These are phyloP conservation scores for Pseudogymnoascus sp. DNA, from an alignment of 2,329 filamentous ascomycete genomes.

Conservation along the genomic window DNA sequence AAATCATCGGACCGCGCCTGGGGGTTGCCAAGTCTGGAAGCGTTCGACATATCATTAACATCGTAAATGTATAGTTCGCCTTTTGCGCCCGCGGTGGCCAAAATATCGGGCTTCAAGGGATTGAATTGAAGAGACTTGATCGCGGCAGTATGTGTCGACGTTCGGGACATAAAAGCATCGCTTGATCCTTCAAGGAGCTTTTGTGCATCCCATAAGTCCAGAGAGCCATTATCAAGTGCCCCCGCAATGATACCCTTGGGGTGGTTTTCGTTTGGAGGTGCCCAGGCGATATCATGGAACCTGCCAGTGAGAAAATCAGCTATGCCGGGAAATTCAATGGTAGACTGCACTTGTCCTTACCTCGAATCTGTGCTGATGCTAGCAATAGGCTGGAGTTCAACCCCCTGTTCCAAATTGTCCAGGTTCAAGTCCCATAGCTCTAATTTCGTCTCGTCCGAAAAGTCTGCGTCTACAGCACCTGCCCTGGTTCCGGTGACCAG, in stretches of 20 bases:
- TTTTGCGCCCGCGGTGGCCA: conserved; percentile 88
- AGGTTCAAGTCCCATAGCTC: conserved; percentile 93
- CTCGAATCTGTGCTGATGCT: conserved; percentile 83
- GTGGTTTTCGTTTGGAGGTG: conserved; percentile 67
- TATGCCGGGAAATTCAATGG: neutral
- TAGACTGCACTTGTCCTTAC: conserved; percentile 38
- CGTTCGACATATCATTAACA: conserved; percentile 77
- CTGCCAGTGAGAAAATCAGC: conserved; percentile 39
- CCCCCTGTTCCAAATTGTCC: conserved; percentile 62
- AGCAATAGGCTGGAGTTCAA: conserved; percentile 77
- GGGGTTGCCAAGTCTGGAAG: conserved; percentile 79
- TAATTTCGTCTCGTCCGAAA: conserved; percentile 92
- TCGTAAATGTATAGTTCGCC: conserved; percentile 96
- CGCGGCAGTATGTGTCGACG: conserved; percentile 80
- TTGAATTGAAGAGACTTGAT: conserved; percentile 98
- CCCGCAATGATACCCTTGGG: conserved; percentile 87
- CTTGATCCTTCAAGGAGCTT: conserved; percentile 48
- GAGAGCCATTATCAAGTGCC: conserved; percentile 85
- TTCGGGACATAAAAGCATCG: conserved; percentile 77
- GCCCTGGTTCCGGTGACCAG: conserved; percentile 90
- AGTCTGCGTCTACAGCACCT: conserved; percentile 91
- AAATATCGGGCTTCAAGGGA: conserved; percentile 77
- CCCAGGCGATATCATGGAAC: conserved; percentile 97
- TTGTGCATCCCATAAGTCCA: conserved; percentile 88
- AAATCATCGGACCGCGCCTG: conserved; percentile 89